These are phyloP conservation scores for Chrysoporthe cubensis DNA, from an alignment of 2,329 filamentous ascomycete species.

Conservation along the genomic window DNA sequence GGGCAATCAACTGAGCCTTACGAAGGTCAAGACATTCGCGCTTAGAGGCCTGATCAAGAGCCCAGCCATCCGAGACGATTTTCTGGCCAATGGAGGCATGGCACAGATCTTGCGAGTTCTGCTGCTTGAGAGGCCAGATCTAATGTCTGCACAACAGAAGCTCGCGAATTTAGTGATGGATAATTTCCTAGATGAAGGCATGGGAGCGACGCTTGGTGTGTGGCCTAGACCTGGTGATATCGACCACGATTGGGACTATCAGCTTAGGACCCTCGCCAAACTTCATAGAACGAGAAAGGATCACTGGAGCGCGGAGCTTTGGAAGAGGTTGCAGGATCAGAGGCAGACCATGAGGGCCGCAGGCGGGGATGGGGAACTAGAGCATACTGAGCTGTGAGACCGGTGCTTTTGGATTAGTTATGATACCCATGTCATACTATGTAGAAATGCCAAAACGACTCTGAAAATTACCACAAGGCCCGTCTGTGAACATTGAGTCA, in stretches of 20 bases:
- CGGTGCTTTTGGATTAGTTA: background rate
- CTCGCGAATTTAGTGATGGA: constrained; percentile 64
- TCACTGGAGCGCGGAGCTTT: constrained; percentile 53
- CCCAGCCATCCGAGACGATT: constrained; percentile 55
- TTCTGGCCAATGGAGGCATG: constrained; percentile 60
- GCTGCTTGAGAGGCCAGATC: constrained; percentile 48
- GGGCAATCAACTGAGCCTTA: constrained; percentile 31
- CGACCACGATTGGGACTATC: constrained; percentile 61
- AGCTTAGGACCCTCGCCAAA: constrained; percentile 47
- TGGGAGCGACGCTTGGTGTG: constrained; percentile 61
- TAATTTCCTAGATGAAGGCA: constrained; percentile 68
- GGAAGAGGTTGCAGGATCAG: constrained; percentile 41
- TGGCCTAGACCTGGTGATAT: constrained; percentile 52
- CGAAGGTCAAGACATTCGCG: constrained; percentile 49
- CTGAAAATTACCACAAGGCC: no score
- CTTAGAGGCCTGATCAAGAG: constrained; percentile 62
- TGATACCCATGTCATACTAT: constrained; percentile 11
- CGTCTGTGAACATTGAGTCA: background rate
- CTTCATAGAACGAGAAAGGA: constrained; percentile 41
- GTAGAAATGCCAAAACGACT: background rate
- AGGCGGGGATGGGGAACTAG: background rate
- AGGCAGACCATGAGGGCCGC: constrained; percentile 19
- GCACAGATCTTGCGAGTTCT: constrained; percentile 57
- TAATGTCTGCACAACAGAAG: constrained; percentile 56
- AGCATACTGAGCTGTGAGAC: constrained; percentile 21